Evolutionary conservation across 352 stramenopile species (phyloP).

Genomic region (Phytophthora pinifolia): DNA sequence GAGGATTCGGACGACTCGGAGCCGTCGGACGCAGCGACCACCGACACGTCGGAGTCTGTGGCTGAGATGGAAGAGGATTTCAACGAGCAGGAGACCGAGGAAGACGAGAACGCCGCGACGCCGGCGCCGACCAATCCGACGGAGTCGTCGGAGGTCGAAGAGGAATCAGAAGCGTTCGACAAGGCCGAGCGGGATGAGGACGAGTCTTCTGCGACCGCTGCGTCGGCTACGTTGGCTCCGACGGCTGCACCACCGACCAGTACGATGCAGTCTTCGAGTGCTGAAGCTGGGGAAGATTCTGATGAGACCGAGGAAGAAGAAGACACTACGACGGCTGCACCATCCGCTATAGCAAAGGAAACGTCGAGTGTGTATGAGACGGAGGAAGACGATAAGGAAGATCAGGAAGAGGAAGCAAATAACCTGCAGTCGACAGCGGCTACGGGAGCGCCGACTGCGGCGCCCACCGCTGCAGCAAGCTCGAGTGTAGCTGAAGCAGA

Average conservation of each 20-base stretch:
- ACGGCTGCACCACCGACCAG: neutral
- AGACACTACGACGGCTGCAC: neutral
- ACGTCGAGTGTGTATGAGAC: neutral
- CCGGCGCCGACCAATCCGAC: neutral
- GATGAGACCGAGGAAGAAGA: conserved; percentile 19
- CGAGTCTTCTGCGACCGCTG: neutral
- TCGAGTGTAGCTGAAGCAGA: neutral
- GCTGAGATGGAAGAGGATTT: conserved; percentile 15
- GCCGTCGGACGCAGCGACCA: neutral
- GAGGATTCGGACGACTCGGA: conserved; percentile 2
- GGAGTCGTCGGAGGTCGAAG: conserved; percentile 8
- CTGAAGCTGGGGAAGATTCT: conserved; percentile 6
- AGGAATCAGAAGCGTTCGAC: conserved; percentile 16
- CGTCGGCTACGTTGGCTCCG: neutral
- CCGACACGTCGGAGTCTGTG: neutral
- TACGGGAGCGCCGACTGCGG: neutral
- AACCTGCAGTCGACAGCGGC: neutral
- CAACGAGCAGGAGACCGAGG: conserved; percentile 10
- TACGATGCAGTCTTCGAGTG: neutral
- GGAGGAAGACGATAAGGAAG: conserved; percentile 1
- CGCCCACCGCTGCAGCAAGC: neutral
- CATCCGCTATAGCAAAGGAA: neutral
- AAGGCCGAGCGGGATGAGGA: conserved; percentile 12
- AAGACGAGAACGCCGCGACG: conserved; percentile 5
- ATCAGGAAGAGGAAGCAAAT: conserved; percentile 3